Conservation (phyloP, 2,329 filamentous ascomycete genomes). For the Trichoderma afroharzianum region DNA sequence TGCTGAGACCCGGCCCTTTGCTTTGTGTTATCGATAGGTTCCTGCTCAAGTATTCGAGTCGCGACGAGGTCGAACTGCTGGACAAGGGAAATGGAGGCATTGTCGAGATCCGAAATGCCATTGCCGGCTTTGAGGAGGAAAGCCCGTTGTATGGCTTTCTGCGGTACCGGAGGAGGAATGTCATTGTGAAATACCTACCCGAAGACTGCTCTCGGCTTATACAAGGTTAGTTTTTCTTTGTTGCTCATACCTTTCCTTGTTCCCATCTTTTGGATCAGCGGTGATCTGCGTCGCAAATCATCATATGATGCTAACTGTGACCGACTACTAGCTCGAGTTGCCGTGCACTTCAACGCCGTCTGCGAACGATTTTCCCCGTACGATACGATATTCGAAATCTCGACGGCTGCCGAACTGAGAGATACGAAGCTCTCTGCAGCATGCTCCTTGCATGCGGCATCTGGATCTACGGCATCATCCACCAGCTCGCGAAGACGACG, state of each 20-base stretch:
- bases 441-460: constrained; percentile 84
- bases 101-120: constrained; percentile 73
- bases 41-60: constrained; percentile 82
- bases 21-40: constrained; percentile 60
- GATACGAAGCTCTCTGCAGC: constrained; percentile 84
- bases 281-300: background rate
- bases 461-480: constrained; percentile 80
- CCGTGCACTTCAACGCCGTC: constrained; percentile 65
- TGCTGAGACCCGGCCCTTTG: constrained; percentile 23
- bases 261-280: background rate
- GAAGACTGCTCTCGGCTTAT: constrained; percentile 86
- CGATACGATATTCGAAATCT: constrained; percentile 78
- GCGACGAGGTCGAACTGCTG: constrained; percentile 82
- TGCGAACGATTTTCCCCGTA: constrained; percentile 76
- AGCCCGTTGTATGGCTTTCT: constrained; percentile 91
- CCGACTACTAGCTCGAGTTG: constrained; percentile 71
- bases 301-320: background rate
- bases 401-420: constrained; percentile 71
- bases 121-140: constrained; percentile 74
- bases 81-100: constrained; percentile 77
- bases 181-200: constrained; percentile 88
- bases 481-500: constrained; percentile 74
- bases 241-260: background rate
- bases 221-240: constrained; percentile 64
- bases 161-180: constrained; percentile 82